A percentile compares a stretch with the other conserved stretches of the same genome.
Conservation (phyloP, 345 rosid genomes). For the Arabis alpina region DNA sequence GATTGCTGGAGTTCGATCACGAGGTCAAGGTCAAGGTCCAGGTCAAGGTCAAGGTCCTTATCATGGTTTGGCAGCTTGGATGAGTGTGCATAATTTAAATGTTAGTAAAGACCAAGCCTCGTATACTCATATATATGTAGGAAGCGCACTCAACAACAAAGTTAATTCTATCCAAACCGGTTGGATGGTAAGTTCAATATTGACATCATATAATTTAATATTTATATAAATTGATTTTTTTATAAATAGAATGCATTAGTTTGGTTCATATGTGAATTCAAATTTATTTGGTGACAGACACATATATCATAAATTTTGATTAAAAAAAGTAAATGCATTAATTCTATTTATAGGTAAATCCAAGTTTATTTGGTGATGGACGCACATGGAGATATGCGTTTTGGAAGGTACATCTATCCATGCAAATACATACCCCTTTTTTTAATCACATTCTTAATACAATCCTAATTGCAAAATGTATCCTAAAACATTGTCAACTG, state of each 20-base stretch:
- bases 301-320: too few relatives aligned
- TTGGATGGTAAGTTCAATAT: constrained; percentile 19
- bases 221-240: too few relatives aligned
- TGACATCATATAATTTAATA: neutral
- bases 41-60: constrained; percentile 20
- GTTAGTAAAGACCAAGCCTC: constrained; percentile 12
- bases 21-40: neutral
- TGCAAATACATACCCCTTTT: neutral
- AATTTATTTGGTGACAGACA: too few relatives aligned
- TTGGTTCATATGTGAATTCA: too few relatives aligned
- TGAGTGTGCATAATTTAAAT: constrained; percentile 29
- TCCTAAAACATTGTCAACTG: too few relatives aligned
- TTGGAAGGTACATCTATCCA: constrained; percentile 21
- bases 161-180: constrained; percentile 10
- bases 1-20: constrained; percentile 1
- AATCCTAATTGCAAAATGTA: too few relatives aligned
- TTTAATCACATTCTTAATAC: too few relatives aligned
- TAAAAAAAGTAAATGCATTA: neutral
- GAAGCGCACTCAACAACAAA: neutral
- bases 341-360: constrained; percentile 15
- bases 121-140: neutral
- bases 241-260: too few relatives aligned
- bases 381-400: constrained; percentile 27
- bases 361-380: constrained; percentile 20
- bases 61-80: constrained; percentile 17